Conservation (phyloP, 768 basidiomycete species). For the Piloderma croceum region DNA sequence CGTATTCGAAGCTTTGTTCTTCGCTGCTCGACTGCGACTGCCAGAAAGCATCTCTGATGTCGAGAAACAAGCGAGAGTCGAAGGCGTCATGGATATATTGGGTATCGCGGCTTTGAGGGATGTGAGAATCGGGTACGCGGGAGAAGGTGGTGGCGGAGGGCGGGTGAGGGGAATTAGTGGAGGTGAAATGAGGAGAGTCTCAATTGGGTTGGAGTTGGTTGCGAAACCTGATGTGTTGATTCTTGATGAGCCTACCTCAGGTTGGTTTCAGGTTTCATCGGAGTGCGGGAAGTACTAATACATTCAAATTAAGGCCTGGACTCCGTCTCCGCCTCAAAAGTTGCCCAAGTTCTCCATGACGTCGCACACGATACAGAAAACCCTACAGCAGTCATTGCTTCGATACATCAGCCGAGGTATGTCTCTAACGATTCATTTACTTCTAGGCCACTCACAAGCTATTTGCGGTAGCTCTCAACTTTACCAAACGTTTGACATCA, state of each 20-base stretch:
- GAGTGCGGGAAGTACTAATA: neutral
- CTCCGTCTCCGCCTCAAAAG: slow-evolving; percentile 78
- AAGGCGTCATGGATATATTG: slow-evolving; percentile 67
- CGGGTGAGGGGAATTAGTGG: slow-evolving; percentile 83
- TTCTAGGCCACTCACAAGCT: neutral
- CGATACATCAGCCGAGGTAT: slow-evolving; percentile 83
- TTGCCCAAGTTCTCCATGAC: slow-evolving; percentile 69
- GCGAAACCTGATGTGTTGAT: slow-evolving; percentile 80
- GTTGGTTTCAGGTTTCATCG: slow-evolving; percentile 17
- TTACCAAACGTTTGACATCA: slow-evolving; percentile 79
- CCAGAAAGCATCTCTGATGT: slow-evolving; percentile 61
- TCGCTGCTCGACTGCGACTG: slow-evolving; percentile 80
- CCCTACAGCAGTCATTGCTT: slow-evolving; percentile 79
- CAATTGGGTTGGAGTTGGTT: slow-evolving; percentile 85
- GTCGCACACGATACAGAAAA: slow-evolving; percentile 65
- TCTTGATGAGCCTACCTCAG: slow-evolving; percentile 80
- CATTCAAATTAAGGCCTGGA: slow-evolving; percentile 53
- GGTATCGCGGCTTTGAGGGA: slow-evolving; percentile 68
- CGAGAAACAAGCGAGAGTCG: slow-evolving; percentile 65
- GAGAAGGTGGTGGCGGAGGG: slow-evolving; percentile 54
- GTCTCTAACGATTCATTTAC: slow-evolving; percentile 12
- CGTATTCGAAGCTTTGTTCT: slow-evolving; percentile 74
- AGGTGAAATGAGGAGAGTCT: slow-evolving; percentile 86
- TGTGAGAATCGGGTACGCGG: slow-evolving; percentile 58
- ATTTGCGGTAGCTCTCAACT: slow-evolving; percentile 55